Percentiles rank a stretch among this genome's conserved stretches.
These are phyloP conservation scores for Acacia concinna DNA, from an alignment of 331 rosid genomes.

Conservation along the genomic window DNA sequence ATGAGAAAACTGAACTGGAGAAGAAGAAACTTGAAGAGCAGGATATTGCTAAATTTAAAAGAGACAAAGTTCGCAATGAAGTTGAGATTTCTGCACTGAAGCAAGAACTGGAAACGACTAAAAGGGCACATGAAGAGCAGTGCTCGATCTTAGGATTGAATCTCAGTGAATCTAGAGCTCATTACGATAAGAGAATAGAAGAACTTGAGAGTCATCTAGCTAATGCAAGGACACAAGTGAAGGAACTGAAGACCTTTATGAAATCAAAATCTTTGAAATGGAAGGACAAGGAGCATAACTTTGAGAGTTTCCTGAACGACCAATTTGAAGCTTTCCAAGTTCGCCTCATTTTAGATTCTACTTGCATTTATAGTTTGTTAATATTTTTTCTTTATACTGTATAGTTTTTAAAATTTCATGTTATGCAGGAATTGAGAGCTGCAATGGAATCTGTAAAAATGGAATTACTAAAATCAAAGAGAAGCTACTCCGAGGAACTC, in stretches of 20 bases:
- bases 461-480: slow-evolving; percentile 67
- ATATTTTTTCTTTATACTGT: slow-evolving; percentile 22
- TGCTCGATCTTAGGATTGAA: slow-evolving; percentile 57
- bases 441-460: slow-evolving; percentile 63
- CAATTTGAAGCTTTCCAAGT: slow-evolving; percentile 78
- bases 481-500: slow-evolving; percentile 63
- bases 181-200: slow-evolving; percentile 47
- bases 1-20: slow-evolving; percentile 65
- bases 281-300: slow-evolving; percentile 74
- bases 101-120: slow-evolving; percentile 46
- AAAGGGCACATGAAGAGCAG: slow-evolving; percentile 58
- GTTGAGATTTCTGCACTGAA: slow-evolving; percentile 57
- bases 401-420: slow-evolving; percentile 26
- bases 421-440: slow-evolving; percentile 59
- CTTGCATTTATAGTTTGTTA: slow-evolving; percentile 23
- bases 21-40: slow-evolving; percentile 79
- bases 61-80: slow-evolving; percentile 61
- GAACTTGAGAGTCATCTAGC: slow-evolving; percentile 51
- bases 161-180: slow-evolving; percentile 64
- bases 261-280: slow-evolving; percentile 74
- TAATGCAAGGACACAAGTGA: slow-evolving; percentile 62
- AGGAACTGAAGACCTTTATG: slow-evolving; percentile 71
- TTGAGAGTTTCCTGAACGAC: slow-evolving; percentile 48
- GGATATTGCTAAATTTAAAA: slow-evolving; percentile 61
- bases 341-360: slow-evolving; percentile 29